A percentile compares a stretch with the other conserved stretches of the same genome.
phyloP scores from a whole-genome alignment of 257 asterid genomes.

The Solanum lycopersicoides region DNA sequence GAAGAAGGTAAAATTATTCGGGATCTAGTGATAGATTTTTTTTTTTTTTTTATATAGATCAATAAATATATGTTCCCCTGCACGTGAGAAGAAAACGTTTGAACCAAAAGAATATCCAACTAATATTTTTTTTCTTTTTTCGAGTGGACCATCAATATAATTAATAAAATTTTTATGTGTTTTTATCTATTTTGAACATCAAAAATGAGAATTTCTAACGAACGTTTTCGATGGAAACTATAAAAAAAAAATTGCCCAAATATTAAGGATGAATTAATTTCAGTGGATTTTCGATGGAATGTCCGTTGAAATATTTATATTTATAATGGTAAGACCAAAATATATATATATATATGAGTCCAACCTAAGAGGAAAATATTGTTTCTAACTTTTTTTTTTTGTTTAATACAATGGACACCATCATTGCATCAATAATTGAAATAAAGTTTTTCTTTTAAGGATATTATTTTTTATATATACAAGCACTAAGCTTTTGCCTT shows the following conservation, averaged over 20 bases:
- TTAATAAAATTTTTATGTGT: background rate
- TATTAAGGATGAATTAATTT: background rate
- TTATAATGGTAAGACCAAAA: background rate
- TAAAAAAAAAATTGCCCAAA: background rate
- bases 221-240: background rate
- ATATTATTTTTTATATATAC: background rate
- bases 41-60: too few species aligned
- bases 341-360: background rate
- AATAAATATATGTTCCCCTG: too few species aligned
- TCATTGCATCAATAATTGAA: constrained; percentile 53
- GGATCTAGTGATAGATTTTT: too few species aligned
- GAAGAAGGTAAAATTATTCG: background rate
- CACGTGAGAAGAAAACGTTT: too few species aligned
- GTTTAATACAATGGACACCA: constrained; percentile 5
- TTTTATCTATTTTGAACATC: background rate
- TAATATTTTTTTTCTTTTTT: background rate
- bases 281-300: background rate
- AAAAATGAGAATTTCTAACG: background rate
- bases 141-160: background rate
- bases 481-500: background rate
- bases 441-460: constrained; percentile 17
- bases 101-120: background rate
- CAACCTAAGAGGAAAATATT: background rate
- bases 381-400: constrained; percentile 15
- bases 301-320: background rate